These are phyloP conservation scores for Nigrospora osmanthi DNA, from an alignment of 2,329 filamentous ascomycete species.

Conservation along the genomic window DNA sequence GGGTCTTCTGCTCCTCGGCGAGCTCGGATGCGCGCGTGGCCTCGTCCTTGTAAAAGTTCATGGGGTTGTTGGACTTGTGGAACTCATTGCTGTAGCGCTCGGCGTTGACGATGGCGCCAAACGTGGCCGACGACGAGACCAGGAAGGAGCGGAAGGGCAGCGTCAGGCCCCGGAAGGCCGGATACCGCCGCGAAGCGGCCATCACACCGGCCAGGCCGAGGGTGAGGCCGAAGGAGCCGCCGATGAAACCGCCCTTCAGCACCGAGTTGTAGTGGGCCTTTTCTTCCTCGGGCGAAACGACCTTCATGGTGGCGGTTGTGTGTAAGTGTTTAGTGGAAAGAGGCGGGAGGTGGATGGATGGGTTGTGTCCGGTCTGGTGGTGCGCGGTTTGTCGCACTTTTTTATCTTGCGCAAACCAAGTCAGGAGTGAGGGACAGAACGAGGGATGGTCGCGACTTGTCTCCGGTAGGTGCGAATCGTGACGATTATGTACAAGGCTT, in stretches of 20 bases:
- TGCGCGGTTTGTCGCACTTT: no score
- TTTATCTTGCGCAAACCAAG: no score
- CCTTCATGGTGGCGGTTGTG: conserved; percentile 63
- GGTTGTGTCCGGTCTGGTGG: no score
- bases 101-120: conserved; percentile 80
- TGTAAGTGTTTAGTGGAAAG: no score
- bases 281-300: conserved; percentile 92
- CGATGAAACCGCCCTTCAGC: conserved; percentile 69
- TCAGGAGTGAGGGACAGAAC: no score
- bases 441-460: no score
- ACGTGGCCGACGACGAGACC: conserved; percentile 73
- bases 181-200: conserved; percentile 63
- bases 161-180: conserved; percentile 73
- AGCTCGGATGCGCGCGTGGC: conserved; percentile 48
- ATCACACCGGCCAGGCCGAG: conserved; percentile 61
- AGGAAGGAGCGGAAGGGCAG: conserved; percentile 89
- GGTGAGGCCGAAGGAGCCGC: conserved; percentile 60
- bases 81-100: conserved; percentile 61
- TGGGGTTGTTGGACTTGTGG: conserved; percentile 63
- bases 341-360: no score
- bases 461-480: no score
- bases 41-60: conserved; percentile 57
- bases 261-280: conserved; percentile 74
- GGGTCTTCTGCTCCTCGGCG: conserved; percentile 46
- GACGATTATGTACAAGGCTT: no score